Base-by-base conservation (phyloP, 257 asterid species). In the Haberlea rhodopensis region DNA sequence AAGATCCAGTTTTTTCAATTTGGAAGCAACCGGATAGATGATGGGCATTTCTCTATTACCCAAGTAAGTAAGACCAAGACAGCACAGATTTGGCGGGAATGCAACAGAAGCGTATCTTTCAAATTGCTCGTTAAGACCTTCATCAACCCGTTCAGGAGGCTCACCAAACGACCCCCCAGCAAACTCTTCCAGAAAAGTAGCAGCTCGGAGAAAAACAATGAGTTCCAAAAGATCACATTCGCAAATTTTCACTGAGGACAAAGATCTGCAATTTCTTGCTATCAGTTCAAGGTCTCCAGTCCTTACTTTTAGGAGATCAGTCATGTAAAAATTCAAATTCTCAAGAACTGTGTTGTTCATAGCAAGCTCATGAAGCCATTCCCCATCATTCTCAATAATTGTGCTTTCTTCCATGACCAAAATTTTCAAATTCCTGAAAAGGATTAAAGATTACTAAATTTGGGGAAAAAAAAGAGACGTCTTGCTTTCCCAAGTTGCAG, bases 291-390 rank as follows among this genome's bases (percentile, higher is more conserved):
- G 74, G 76, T 84, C 90, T 64, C 48, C 67, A 48, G 76, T 63
- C 40, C 66, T 69, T 73, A 81, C 71, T 57, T 21, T 51, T 40
- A 43, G 37, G 26, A 81, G 77, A 52, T 84, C 73, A 45, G 89
- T 78, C 81, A 72, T 76, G 78, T 78, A 84, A 62, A 81, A 81
- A 69, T 81, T 84, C 34, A 84, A 58, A 68, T 69, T 62, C 66
- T 81, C 84, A 55, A 84, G 85, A 67, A 72, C 80, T 19, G 67
- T 69, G 63, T 84, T 84, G 65, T 71, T 74, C 34, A 45, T 46
- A 74, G 87, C 85, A 45, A 84, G 83, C 77, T 78, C 84, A 24
- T 70, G 83, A 63, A 84, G 76, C 89, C 89, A 84, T 65, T 84
- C 83, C 49, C 83, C 87, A 21, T 84, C 87, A 11, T 57, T 76